A percentile compares a stretch with the other conserved stretches of the same genome.
These are phyloP conservation scores for Pseudogymnoascus sp. DNA, from an alignment of 2,329 filamentous ascomycete genomes.

Conservation along the genomic window DNA sequence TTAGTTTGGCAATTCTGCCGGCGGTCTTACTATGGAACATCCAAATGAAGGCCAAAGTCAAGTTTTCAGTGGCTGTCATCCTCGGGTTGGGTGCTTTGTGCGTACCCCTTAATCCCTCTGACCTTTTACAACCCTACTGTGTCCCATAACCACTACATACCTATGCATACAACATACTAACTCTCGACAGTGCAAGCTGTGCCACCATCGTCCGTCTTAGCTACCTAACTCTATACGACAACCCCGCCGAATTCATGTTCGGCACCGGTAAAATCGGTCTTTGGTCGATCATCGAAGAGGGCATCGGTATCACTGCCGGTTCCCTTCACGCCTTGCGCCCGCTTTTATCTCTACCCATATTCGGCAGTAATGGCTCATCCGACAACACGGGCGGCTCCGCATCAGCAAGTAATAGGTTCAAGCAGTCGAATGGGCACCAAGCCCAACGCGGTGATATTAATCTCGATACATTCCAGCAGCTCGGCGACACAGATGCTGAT, in stretches of 20 bases:
- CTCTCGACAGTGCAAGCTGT: conserved; percentile 28
- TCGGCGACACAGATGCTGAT: conserved; percentile 24
- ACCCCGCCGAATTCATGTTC: conserved; percentile 35
- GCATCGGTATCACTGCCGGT: conserved; percentile 42
- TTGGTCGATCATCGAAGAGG: conserved; percentile 43
- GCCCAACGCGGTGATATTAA: conserved; percentile 13
- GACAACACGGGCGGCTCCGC: conserved; percentile 12
- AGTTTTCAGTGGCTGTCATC: conserved; percentile 38
- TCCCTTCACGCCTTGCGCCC: conserved; percentile 41
- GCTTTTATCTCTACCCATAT: conserved; percentile 30
- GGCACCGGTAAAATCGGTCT: conserved; percentile 36
- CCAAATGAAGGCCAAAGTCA: conserved; percentile 37
- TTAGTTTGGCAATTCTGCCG: conserved; percentile 33
- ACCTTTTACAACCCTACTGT: too few relatives aligned
- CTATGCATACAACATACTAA: conserved; percentile 13
- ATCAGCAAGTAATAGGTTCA: conserved; percentile 12
- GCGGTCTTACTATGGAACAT: conserved; percentile 35
- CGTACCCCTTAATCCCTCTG: conserved; percentile 14
- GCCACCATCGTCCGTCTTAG: conserved; percentile 37
- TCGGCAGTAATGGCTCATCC: conserved; percentile 17
- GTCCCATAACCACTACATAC: background rate
- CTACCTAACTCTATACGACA: conserved; percentile 35
- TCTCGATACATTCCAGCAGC: conserved; percentile 20
- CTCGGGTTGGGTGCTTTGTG: conserved; percentile 39
- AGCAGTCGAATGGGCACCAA: conserved; percentile 14